Percentiles rank a stretch among this genome's conserved stretches.
Evolutionary conservation across 140 eudicot species (phyloP).

Genomic region (Bidens hawaiensis): DNA sequence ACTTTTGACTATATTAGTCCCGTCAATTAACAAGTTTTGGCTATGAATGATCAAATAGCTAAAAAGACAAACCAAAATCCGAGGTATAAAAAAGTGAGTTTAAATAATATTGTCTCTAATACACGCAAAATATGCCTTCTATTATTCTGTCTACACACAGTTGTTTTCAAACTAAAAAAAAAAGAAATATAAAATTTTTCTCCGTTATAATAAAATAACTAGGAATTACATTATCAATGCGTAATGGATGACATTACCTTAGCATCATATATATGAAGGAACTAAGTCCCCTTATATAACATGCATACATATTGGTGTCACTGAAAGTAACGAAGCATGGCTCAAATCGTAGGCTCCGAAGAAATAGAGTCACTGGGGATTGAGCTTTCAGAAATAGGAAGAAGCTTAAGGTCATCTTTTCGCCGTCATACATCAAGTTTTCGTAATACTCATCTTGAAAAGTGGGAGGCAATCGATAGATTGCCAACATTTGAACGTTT

Average conservation of each 20-base stretch:
- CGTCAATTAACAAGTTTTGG: too few relatives aligned
- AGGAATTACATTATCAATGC: neutral
- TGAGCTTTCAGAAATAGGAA: slow-evolving; percentile 41
- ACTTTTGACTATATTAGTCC: too few relatives aligned
- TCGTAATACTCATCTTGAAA: slow-evolving; percentile 18
- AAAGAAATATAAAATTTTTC: too few relatives aligned
- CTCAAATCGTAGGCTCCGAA: slow-evolving; percentile 29
- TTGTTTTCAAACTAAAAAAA: too few relatives aligned
- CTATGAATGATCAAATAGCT: too few relatives aligned
- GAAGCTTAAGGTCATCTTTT: slow-evolving; percentile 38
- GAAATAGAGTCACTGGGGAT: slow-evolving; percentile 29
- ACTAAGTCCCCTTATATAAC: neutral
- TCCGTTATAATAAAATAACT: too few relatives aligned
- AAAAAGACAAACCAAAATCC: too few relatives aligned
- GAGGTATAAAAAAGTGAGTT: too few relatives aligned
- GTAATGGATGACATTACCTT: slow-evolving; percentile 8
- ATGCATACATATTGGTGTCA: neutral
- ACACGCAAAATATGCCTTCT: too few relatives aligned
- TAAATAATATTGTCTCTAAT: too few relatives aligned
- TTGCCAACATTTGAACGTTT: slow-evolving; percentile 40
- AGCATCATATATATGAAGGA: neutral
- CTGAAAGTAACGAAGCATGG: slow-evolving; percentile 19
- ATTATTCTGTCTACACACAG: too few relatives aligned
- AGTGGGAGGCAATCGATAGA: slow-evolving; percentile 47
- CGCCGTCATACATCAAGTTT: slow-evolving; percentile 36